Conservation (phyloP, 2,329 filamentous ascomycete species). For the Hypoxylon sp. region DNA sequence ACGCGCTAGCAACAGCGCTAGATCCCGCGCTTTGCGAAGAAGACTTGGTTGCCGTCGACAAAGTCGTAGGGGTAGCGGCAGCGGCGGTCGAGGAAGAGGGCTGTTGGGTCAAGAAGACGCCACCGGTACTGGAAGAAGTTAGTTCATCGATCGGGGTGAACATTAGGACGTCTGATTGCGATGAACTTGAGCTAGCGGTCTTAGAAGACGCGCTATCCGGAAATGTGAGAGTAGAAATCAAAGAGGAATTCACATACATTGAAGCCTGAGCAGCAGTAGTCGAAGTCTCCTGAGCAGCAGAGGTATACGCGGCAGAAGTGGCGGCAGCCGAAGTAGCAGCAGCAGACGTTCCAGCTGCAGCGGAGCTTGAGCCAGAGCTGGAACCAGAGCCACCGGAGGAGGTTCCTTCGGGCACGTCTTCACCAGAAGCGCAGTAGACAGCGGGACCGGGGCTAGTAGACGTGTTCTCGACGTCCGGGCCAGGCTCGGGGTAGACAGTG, state of each 20-base stretch:
- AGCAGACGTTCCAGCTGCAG: slow-evolving; percentile 41
- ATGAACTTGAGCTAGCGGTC: background rate
- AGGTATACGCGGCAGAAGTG: slow-evolving; percentile 36
- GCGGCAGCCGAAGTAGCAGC: slow-evolving; percentile 28
- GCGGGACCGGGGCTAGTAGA: slow-evolving; percentile 50
- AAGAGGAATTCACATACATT: slow-evolving; percentile 37
- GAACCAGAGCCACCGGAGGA: slow-evolving; percentile 47
- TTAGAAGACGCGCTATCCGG: background rate
- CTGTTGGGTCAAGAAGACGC: slow-evolving; percentile 53
- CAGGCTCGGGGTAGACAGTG: slow-evolving; percentile 72
- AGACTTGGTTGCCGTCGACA: slow-evolving; percentile 34
- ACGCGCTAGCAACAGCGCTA: slow-evolving; percentile 16
- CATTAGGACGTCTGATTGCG: slow-evolving; percentile 28
- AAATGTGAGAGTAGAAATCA: slow-evolving; percentile 1
- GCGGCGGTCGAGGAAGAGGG: slow-evolving; percentile 37
- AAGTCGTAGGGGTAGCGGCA: slow-evolving; percentile 33
- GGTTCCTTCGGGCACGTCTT: slow-evolving; percentile 33
- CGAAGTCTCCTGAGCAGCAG: slow-evolving; percentile 30
- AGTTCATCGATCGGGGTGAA: slow-evolving; percentile 39
- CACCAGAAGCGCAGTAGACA: slow-evolving; percentile 42
- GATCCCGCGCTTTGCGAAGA: too few species aligned
- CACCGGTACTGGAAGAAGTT: slow-evolving; percentile 50
- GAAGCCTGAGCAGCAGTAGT: slow-evolving; percentile 13
- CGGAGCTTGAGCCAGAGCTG: slow-evolving; percentile 41
- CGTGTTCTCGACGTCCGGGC: slow-evolving; percentile 58